Evolutionary conservation across 2,329 filamentous ascomycete genomes (phyloP).

Genomic region (Macrophomina phaseolina): DNA sequence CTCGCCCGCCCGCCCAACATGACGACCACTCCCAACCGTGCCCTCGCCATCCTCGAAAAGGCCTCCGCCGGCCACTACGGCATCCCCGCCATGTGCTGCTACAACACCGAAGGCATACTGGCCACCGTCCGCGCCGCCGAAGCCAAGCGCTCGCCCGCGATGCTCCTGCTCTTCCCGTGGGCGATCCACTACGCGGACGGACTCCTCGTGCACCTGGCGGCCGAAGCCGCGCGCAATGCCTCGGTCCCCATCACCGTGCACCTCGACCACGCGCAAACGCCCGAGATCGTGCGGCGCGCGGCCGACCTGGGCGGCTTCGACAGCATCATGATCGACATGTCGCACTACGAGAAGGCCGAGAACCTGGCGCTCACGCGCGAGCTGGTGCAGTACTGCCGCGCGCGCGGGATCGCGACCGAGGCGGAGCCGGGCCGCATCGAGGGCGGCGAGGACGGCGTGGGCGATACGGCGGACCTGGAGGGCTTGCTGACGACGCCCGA

Average conservation of each 20-base stretch:
- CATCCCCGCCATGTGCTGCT: constrained; percentile 66
- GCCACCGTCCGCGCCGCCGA: constrained; percentile 73
- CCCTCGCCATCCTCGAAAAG: constrained; percentile 59
- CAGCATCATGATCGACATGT: constrained; percentile 79
- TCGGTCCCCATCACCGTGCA: constrained; percentile 67
- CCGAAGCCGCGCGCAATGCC: constrained; percentile 62
- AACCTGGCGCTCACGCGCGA: constrained; percentile 70
- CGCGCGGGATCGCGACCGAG: constrained; percentile 70
- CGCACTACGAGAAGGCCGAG: constrained; percentile 72
- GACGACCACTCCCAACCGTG: constrained; percentile 26
- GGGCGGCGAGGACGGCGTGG: constrained; percentile 75
- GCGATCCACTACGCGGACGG: constrained; percentile 68
- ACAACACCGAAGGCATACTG: constrained; percentile 74
- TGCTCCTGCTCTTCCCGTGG: constrained; percentile 78
- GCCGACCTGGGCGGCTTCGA: constrained; percentile 64
- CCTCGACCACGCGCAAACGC: constrained; percentile 70
- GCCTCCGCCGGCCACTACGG: constrained; percentile 63
- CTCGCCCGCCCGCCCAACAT: not conserved
- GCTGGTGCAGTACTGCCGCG: constrained; percentile 68
- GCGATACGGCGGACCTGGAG: constrained; percentile 68
- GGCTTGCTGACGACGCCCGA: constrained; percentile 71
- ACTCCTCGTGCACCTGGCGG: constrained; percentile 55
- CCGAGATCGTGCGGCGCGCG: constrained; percentile 65
- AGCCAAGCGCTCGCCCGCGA: constrained; percentile 68
- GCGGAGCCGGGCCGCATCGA: constrained; percentile 75